phyloP scores from a whole-genome alignment of 441 rosid genomes.

The Adansonia grandidieri region DNA sequence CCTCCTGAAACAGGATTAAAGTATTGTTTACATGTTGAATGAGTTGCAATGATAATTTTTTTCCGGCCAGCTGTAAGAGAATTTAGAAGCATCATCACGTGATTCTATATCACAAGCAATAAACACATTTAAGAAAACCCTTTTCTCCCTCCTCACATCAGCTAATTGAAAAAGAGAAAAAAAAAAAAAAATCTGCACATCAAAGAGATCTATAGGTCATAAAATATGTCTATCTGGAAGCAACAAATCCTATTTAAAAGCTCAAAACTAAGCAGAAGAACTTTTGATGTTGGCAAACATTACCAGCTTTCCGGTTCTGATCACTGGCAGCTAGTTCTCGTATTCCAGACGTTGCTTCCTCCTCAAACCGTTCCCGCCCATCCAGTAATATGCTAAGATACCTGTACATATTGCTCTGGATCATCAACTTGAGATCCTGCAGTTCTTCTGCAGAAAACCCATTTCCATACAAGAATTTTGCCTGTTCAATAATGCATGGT shows the following conservation, averaged over 20 bases:
- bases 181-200: not conserved
- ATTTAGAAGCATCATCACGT: not conserved
- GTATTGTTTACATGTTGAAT: conserved; percentile 5
- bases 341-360: conserved; percentile 65
- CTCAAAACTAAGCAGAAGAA: not conserved
- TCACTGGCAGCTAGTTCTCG: conserved; percentile 46
- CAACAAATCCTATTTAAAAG: not conserved
- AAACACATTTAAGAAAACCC: not conserved
- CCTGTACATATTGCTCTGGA: conserved; percentile 97
- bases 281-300: conserved; percentile 7
- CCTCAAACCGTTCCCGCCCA: conserved; percentile 98
- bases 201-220: not conserved
- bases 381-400: conserved; percentile 95
- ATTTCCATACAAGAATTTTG: conserved; percentile 92
- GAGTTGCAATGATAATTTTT: conserved; percentile 11
- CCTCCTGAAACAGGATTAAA: conserved; percentile 50
- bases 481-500: conserved; percentile 56
- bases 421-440: conserved; percentile 94
- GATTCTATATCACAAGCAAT: not conserved
- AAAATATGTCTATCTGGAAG: not conserved
- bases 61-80: not conserved
- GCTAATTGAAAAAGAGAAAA: not conserved
- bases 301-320: conserved; percentile 62
- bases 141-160: not conserved
- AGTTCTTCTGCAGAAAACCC: conserved; percentile 81